Conservation (phyloP, 495 filamentous ascomycete genomes). For the Tuber melanosporum region DNA sequence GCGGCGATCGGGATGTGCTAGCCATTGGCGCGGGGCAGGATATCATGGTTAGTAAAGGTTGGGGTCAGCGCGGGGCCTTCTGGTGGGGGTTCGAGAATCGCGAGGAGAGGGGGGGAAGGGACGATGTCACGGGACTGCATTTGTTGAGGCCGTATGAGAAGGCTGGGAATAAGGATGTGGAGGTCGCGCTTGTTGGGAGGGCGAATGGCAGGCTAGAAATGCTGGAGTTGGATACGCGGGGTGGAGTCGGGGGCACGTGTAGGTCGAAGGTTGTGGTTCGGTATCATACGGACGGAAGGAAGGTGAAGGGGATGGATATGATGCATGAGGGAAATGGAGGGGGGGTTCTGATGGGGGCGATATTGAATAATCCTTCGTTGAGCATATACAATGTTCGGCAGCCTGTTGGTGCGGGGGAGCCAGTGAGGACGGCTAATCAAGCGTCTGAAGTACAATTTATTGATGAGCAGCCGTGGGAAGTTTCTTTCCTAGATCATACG, state of each 20-base stretch:
- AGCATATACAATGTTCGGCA: neutral
- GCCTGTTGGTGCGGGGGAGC: neutral
- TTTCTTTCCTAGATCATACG: conserved; percentile 22
- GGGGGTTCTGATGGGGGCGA: neutral
- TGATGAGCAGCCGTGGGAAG: conserved; percentile 29
- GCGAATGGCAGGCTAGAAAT: conserved; percentile 47
- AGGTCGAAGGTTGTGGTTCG: conserved; percentile 18
- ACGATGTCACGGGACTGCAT: conserved; percentile 58
- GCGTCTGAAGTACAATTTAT: neutral
- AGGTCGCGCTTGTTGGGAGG: conserved; percentile 46
- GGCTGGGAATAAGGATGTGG: conserved; percentile 37
- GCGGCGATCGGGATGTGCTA: conserved; percentile 47
- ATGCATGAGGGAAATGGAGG: neutral
- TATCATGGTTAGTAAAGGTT: conserved; percentile 46
- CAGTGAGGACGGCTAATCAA: neutral
- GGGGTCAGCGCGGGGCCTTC: conserved; percentile 26
- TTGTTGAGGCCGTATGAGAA: conserved; percentile 48
- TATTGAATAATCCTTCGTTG: neutral
- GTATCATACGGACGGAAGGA: conserved; percentile 30
- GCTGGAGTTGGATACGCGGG: conserved; percentile 32
- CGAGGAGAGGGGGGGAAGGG: conserved; percentile 51
- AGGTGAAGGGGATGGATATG: conserved; percentile 27
- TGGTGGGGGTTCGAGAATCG: conserved; percentile 54
- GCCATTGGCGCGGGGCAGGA: conserved; percentile 59
- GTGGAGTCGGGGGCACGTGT: conserved; percentile 1